These are phyloP conservation scores for Heliocybe sulcata DNA, from an alignment of 1,284 basidiomycete species.

Conservation along the genomic window DNA sequence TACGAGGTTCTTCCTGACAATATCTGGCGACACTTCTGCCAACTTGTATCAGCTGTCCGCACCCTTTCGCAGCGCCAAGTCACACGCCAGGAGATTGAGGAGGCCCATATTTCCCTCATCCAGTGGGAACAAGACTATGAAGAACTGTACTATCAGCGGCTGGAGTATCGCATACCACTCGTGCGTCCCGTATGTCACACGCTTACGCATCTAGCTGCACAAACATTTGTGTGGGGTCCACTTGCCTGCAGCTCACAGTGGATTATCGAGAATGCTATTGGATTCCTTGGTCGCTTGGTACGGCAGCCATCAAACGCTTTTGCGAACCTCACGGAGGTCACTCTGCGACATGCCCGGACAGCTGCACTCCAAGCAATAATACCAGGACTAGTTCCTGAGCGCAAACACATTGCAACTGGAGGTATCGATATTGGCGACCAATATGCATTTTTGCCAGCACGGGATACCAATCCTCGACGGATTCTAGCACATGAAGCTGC, in stretches of 20 bases:
- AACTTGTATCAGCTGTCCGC: constrained; percentile 22
- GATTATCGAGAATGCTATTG: constrained; percentile 28
- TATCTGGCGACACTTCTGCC: constrained; percentile 27
- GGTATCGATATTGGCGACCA: not conserved
- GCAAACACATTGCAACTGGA: not conserved
- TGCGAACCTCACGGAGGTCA: constrained; percentile 21
- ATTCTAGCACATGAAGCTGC: not conserved
- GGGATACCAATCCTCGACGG: not conserved
- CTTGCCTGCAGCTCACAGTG: constrained; percentile 18
- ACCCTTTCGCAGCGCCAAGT: constrained; percentile 17
- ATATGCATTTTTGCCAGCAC: not conserved
- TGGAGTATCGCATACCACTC: constrained; percentile 22
- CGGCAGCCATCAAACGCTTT: constrained; percentile 21
- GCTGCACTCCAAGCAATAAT: constrained; percentile 22
- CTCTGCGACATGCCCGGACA: constrained; percentile 16
- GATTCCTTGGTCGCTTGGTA: constrained; percentile 25
- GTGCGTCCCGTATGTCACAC: constrained; percentile 22
- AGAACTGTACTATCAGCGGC: constrained; percentile 19
- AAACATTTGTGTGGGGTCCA: constrained; percentile 20
- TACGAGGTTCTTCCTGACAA: constrained; percentile 19
- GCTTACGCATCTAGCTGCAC: constrained; percentile 19
- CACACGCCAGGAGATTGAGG: constrained; percentile 10
- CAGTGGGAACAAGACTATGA: constrained; percentile 22
- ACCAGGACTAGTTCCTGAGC: constrained; percentile 15
- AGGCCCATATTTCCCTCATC: constrained; percentile 15